These are phyloP conservation scores for Nicotiana noctiflora DNA, from an alignment of 257 asterid species.

Conservation along the genomic window DNA sequence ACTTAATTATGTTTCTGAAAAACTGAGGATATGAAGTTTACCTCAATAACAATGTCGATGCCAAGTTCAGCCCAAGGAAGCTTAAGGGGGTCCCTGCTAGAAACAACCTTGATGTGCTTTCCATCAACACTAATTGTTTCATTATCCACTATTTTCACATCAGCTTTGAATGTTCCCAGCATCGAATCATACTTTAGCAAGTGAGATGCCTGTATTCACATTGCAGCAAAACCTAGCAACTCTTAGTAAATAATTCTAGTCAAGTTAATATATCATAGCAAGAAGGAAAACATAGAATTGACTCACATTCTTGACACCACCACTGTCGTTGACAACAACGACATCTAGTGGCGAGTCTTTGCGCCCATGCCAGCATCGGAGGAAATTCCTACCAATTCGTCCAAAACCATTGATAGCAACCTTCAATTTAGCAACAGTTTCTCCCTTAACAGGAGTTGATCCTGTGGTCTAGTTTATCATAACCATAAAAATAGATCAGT, in stretches of 20 bases:
- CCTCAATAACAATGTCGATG: conserved; percentile 91
- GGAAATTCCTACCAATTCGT: conserved; percentile 93
- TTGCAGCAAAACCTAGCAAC: neutral
- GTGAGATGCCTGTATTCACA: conserved; percentile 67
- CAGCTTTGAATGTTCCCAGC: conserved; percentile 92
- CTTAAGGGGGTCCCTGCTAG: conserved; percentile 79
- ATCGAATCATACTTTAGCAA: conserved; percentile 83
- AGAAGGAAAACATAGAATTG: neutral
- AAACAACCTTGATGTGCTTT: conserved; percentile 73
- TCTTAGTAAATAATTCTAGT: neutral
- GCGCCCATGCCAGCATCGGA: conserved; percentile 95
- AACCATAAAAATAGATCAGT: neutral
- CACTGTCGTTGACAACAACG: conserved; percentile 79
- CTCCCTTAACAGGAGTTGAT: conserved; percentile 57
- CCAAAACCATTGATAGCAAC: conserved; percentile 93
- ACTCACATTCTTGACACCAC: conserved; percentile 85
- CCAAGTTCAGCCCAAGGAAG: conserved; percentile 97
- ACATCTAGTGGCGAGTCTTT: conserved; percentile 90
- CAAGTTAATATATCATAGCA: neutral
- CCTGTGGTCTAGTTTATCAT: conserved; percentile 39
- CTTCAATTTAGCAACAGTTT: conserved; percentile 75
- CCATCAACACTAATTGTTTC: conserved; percentile 88
- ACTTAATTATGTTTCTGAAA: neutral
- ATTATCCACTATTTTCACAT: conserved; percentile 66
- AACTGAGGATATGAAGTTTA: neutral